Percentiles rank a stretch among this genome's conserved stretches.
phyloP scores from a whole-genome alignment of 2,329 filamentous ascomycete species.

The Aureobasidium melanogenum region DNA sequence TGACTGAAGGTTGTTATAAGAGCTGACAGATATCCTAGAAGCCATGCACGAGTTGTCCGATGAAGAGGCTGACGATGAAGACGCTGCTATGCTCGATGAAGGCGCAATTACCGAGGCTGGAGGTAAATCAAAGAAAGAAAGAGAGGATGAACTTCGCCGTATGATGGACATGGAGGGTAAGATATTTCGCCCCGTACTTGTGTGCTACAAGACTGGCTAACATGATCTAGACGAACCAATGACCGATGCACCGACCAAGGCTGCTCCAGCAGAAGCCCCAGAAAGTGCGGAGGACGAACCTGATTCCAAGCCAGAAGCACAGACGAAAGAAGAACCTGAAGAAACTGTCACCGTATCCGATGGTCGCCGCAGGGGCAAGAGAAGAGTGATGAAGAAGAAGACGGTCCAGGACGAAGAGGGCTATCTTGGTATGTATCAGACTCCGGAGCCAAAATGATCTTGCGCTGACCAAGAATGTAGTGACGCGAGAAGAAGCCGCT shows the following conservation, averaged over 20 bases:
- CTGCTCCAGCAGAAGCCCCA: conserved; percentile 29
- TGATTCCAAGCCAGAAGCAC: not conserved
- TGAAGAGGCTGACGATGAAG: conserved; percentile 48
- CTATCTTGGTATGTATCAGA: conserved; percentile 61
- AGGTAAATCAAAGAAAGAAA: conserved; percentile 47
- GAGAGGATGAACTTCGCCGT: conserved; percentile 55
- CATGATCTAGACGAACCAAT: conserved; percentile 45
- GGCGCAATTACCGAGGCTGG: conserved; percentile 18
- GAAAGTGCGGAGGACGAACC: conserved; percentile 29
- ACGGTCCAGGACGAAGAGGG: conserved; percentile 81
- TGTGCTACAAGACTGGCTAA: not conserved
- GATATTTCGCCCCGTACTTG: not conserved
- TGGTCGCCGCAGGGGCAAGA: conserved; percentile 64
- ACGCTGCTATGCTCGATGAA: conserved; percentile 20
- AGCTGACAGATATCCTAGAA: conserved; percentile 17
- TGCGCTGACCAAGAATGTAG: conserved; percentile 37
- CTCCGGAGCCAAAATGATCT: not conserved
- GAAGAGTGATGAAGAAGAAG: conserved; percentile 80
- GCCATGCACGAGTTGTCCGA: conserved; percentile 31
- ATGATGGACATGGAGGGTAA: conserved; percentile 63
- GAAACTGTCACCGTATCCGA: conserved; percentile 46
- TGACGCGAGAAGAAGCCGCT: conserved; percentile 71
- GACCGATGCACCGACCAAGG: conserved; percentile 42
- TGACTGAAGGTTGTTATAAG: not conserved
- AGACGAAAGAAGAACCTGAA: conserved; percentile 17